Evolutionary conservation across 108 stramenopile species (phyloP).

Genomic region (Skeletonema potamos): DNA sequence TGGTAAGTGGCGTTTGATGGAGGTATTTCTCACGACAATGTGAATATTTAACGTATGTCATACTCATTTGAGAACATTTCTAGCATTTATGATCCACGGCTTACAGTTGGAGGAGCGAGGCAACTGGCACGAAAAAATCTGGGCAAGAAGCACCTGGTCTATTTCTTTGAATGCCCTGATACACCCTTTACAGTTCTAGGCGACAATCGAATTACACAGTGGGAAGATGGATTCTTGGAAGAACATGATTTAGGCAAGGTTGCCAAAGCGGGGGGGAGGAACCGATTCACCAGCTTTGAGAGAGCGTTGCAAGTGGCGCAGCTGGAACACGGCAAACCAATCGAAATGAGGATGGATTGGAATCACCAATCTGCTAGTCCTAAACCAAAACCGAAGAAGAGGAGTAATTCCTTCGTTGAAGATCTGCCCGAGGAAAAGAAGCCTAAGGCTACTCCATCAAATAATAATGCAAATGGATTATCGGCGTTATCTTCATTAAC

Average conservation of each 20-base stretch:
- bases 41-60: background rate
- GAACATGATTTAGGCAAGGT: constrained; percentile 80
- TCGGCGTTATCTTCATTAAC: background rate
- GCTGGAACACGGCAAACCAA: constrained; percentile 70
- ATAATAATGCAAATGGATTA: background rate
- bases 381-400: constrained; percentile 2
- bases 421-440: background rate
- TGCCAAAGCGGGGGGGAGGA: constrained; percentile 63
- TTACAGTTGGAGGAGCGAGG: constrained; percentile 76
- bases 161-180: constrained; percentile 85
- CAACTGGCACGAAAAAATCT: constrained; percentile 75
- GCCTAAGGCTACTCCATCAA: background rate
- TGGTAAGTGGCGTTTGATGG: constrained; percentile 30
- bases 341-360: constrained; percentile 82
- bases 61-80: constrained; percentile 6
- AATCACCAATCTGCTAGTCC: constrained; percentile 52
- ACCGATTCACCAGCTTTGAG: constrained; percentile 49
- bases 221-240: constrained; percentile 77
- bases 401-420: background rate
- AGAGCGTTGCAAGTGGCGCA: constrained; percentile 69
- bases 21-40: background rate
- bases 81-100: constrained; percentile 64
- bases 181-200: constrained; percentile 76
- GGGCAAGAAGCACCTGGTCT: constrained; percentile 79
- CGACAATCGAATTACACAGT: constrained; percentile 53